A percentile compares a stretch with the other conserved stretches of the same genome.
These are phyloP conservation scores for Trichaptum fuscoviolaceum DNA, from an alignment of 768 basidiomycete genomes.

Conservation along the genomic window DNA sequence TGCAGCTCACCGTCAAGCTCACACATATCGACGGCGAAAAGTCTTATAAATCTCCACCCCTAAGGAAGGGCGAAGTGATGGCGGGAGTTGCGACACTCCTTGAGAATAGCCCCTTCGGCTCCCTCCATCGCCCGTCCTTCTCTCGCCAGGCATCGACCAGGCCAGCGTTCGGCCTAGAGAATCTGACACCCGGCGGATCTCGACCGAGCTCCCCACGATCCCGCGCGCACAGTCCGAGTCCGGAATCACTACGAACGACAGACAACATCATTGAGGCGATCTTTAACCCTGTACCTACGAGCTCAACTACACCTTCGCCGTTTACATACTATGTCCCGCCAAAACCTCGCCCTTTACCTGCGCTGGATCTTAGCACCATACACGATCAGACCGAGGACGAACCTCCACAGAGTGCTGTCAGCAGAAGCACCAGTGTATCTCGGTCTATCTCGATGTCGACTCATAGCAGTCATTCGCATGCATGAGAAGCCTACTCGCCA, in stretches of 20 bases:
- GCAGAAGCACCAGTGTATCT: background rate
- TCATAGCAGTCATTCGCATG: background rate
- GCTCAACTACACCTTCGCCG: slow-evolving; percentile 20
- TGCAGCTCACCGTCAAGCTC: slow-evolving; percentile 63
- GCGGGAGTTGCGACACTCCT: slow-evolving; percentile 61
- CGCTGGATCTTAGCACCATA: background rate
- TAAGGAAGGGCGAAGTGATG: slow-evolving; percentile 69
- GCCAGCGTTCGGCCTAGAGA: background rate
- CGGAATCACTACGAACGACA: slow-evolving; percentile 56
- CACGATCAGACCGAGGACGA: background rate
- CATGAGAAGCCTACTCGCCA: background rate
- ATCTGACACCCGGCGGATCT: background rate
- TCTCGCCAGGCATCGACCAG: background rate
- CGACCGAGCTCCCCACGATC: background rate
- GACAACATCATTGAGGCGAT: slow-evolving; percentile 73
- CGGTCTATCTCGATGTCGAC: background rate
- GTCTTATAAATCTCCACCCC: slow-evolving; percentile 56
- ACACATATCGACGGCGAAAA: slow-evolving; percentile 50
- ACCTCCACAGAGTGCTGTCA: background rate
- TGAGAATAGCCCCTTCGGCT: slow-evolving; percentile 19
- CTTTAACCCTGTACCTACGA: slow-evolving; percentile 64
- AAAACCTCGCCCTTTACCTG: background rate
- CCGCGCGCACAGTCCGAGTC: background rate
- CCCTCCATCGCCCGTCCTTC: background rate
- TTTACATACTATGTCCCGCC: slow-evolving; percentile 33